Conservation (phyloP, 768 basidiomycete genomes). For the Rhodosporidiobolus odoratus region DNA sequence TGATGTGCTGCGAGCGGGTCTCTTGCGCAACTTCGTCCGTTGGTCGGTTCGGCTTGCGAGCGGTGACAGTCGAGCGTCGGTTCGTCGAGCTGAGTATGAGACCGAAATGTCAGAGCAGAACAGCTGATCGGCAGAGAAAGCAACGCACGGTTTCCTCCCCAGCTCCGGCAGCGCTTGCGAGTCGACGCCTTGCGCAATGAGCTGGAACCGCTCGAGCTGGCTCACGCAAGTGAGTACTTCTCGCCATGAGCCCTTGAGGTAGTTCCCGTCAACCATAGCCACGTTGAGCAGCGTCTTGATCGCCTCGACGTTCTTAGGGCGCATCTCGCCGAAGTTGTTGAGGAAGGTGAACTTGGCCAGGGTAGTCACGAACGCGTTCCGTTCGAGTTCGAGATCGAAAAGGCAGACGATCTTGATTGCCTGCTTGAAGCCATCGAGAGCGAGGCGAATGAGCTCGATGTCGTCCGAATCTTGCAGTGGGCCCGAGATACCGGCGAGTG, state of each 20-base stretch:
- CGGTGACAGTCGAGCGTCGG: conserved; percentile 28
- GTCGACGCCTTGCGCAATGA: conserved; percentile 86
- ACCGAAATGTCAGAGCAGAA: too few species aligned
- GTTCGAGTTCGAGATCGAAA: conserved; percentile 92
- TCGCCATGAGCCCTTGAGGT: conserved; percentile 90
- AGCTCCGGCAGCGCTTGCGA: conserved; percentile 57
- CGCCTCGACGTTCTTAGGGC: conserved; percentile 97
- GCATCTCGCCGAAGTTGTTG: conserved; percentile 98
- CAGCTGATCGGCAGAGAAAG: not conserved
- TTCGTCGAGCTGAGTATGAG: conserved; percentile 10
- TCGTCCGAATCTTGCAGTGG: conserved; percentile 94
- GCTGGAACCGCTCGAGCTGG: conserved; percentile 96
- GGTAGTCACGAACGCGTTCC: conserved; percentile 98
- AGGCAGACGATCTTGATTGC: conserved; percentile 96
- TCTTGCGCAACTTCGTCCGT: conserved; percentile 92
- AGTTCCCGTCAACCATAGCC: conserved; percentile 92
- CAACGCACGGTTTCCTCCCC: conserved; percentile 69
- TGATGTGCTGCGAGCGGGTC: conserved; percentile 94
- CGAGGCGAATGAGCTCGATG: conserved; percentile 80
- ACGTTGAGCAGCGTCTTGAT: conserved; percentile 92
- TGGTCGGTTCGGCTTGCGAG: conserved; percentile 52
- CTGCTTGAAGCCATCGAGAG: conserved; percentile 90
- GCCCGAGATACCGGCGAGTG: conserved; percentile 87
- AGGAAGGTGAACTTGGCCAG: conserved; percentile 94
- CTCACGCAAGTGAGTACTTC: conserved; percentile 96